Conservation (phyloP, 345 rosid genomes). For the Salix viminalis region DNA sequence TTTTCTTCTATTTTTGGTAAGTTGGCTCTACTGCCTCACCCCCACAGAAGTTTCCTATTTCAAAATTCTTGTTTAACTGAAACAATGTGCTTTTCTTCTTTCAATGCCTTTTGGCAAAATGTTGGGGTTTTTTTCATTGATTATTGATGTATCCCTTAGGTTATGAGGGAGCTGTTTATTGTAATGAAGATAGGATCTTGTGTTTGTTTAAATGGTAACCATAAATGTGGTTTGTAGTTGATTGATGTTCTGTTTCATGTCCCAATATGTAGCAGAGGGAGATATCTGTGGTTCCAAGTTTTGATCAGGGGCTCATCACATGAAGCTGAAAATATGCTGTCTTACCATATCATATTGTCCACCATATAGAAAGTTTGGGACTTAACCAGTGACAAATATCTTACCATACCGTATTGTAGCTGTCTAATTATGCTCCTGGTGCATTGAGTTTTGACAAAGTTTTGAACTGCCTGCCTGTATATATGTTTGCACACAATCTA, state of each 20-base stretch:
- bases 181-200: background rate
- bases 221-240: background rate
- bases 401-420: background rate
- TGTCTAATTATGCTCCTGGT: background rate
- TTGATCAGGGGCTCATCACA: background rate
- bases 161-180: background rate
- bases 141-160: background rate
- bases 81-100: background rate
- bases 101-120: background rate
- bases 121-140: background rate
- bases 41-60: background rate
- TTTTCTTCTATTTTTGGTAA: slow-evolving; percentile 91
- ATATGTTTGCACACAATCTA: background rate
- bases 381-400: background rate
- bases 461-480: background rate
- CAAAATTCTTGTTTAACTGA: background rate
- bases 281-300: background rate
- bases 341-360: background rate
- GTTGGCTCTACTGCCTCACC: slow-evolving; percentile 22
- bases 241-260: background rate
- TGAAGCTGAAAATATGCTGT: background rate
- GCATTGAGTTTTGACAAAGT: background rate
- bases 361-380: background rate
- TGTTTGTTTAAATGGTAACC: background rate
- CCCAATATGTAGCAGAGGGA: background rate